These are phyloP conservation scores for Erythrophleum fordii DNA, from an alignment of 306 rosid genomes.

Conservation along the genomic window DNA sequence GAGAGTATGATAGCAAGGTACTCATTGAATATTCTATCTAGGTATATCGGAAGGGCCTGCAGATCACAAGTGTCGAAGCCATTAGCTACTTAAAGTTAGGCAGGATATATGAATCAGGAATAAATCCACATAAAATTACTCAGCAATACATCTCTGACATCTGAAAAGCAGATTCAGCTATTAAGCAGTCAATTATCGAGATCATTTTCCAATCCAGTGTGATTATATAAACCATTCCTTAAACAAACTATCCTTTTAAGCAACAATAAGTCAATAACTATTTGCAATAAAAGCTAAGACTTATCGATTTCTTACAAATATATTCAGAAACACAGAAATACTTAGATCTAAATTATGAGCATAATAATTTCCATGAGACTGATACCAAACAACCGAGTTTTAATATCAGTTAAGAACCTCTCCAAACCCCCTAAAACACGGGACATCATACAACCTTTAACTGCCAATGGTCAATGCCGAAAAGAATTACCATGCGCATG, in stretches of 20 bases:
- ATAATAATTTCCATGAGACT: not conserved
- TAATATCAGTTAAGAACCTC: not conserved
- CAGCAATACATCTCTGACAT: not conserved
- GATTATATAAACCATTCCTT: not conserved
- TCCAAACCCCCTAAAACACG: not conserved
- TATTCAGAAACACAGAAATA: not conserved
- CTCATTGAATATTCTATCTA: conserved; percentile 88
- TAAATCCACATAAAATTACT: not conserved
- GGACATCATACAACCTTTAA: not conserved
- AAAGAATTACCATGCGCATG: not conserved
- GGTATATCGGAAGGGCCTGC: conserved; percentile 98
- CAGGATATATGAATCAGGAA: conserved; percentile 36
- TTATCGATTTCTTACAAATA: not conserved
- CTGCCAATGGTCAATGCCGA: not conserved
- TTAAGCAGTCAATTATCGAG: not conserved
- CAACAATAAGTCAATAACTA: not conserved
- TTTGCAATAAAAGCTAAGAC: not conserved
- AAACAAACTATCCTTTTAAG: conserved; percentile 3
- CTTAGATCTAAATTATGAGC: not conserved
- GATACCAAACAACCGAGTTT: not conserved
- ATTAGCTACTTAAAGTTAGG: conserved; percentile 39
- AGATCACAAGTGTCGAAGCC: conserved; percentile 52
- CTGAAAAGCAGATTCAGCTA: not conserved
- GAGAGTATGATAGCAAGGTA: conserved; percentile 93
- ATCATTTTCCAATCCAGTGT: not conserved